A percentile compares a stretch with the other conserved stretches of the same genome.
phyloP scores from a whole-genome alignment of 345 rosid species.

The Brassica rapa region DNA sequence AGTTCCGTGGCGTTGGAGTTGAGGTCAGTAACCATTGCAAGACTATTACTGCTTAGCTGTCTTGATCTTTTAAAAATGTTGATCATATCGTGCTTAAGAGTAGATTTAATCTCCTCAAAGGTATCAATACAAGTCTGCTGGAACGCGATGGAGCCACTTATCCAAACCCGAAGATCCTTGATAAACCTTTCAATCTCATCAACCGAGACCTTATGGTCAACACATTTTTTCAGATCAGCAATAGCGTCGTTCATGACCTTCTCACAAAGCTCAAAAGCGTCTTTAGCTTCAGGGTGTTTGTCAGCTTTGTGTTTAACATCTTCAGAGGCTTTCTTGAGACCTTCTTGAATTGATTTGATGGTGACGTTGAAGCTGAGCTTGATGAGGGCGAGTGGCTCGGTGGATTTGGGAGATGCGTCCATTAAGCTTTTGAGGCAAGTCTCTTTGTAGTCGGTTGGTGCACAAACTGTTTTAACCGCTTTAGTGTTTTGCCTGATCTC shows the following conservation, averaged over 20 bases:
- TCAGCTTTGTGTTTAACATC: conserved; percentile 43
- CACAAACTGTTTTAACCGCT: conserved; percentile 60
- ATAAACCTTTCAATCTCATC: conserved; percentile 36
- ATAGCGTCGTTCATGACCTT: conserved; percentile 57
- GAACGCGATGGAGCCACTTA: conserved; percentile 72
- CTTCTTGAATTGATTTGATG: conserved; percentile 42
- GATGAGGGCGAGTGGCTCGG: conserved; percentile 62
- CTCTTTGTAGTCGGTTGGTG: conserved; percentile 56
- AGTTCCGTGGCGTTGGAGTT: conserved; percentile 24
- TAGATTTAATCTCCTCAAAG: conserved; percentile 56
- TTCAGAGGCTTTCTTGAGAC: conserved; percentile 46
- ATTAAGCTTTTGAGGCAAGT: conserved; percentile 54
- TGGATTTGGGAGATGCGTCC: conserved; percentile 44
- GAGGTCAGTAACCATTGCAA: conserved; percentile 67
- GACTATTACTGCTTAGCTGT: conserved; percentile 65
- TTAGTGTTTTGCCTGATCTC: conserved; percentile 40
- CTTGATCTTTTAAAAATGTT: conserved; percentile 44
- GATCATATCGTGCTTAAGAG: conserved; percentile 50
- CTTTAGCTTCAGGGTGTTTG: conserved; percentile 52
- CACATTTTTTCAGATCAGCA: conserved; percentile 55
- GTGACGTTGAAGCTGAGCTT: conserved; percentile 52
- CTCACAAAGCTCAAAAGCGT: conserved; percentile 57
- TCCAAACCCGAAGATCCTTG: conserved; percentile 64
- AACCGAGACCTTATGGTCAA: conserved; percentile 42
- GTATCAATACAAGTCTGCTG: conserved; percentile 75